Base-by-base conservation (phyloP, 2,329 filamentous ascomycete species). In the Penicillium griseofulvum region DNA sequence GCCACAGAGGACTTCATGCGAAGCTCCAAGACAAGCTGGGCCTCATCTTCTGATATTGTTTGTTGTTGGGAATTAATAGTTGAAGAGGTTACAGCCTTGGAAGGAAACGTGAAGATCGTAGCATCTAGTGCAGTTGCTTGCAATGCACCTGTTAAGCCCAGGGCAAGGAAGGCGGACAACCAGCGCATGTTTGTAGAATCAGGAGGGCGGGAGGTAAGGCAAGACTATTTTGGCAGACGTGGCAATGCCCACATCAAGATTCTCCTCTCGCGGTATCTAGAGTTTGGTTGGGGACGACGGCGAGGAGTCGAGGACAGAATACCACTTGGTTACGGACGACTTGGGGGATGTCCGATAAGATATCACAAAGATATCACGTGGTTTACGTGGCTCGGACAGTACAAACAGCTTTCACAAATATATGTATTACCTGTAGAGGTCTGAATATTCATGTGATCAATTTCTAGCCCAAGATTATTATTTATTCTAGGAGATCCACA, bases 1-100 rank as follows among this genome's bases (percentile, higher is more conserved):
- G 74, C 63, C 78, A 80, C 68, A 73, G 78, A 65, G 76, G 75
- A 61, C 76, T 77, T 61, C 79, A 78, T 59, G 77, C 80, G 65
- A 77, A 78, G 65, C 77, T 74, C 68, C 49, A 78, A 56, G 46
- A 78, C 66, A n/a, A 69, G 64, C 47, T 64, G 70, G 26, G 74
- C 74, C 19, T 69, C 64, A 54, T 73, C 68, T 42, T 69, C 64
- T 19, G 64, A 61, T 29, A 70, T 53, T 22, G 45, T 53, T 41
- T 53, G 52, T 26, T 52, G 56, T n/a, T 52, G 31, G 4, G 36
- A 1, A 22, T n/a, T 12, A 8, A 26, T 6, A 14, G 53, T 26
- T 36, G 39, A 6, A 41, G 37, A 24, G 55, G 34, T 19, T 51
- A 52, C 34, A 6, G 43, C 14, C 9, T 46, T 37, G 16, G 64